Evolutionary conservation across 75 land plant species (phyloP).

Genomic region (Cryptomeria japonica): DNA sequence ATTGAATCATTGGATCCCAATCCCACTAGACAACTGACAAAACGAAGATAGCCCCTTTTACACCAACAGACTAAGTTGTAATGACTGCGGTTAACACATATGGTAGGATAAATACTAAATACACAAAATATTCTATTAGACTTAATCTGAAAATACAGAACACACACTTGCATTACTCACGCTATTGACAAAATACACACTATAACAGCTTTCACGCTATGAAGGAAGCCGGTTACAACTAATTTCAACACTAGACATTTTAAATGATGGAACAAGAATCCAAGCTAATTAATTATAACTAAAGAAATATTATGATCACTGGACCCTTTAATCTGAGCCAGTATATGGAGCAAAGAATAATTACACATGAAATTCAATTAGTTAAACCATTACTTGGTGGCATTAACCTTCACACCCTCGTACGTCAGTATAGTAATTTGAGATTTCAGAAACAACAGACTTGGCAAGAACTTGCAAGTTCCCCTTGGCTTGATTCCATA

Average conservation of each 20-base stretch:
- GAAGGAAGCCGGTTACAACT: neutral
- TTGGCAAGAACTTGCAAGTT: neutral
- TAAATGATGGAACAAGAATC: neutral
- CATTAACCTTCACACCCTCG: neutral
- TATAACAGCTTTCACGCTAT: neutral
- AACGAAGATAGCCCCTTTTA: neutral
- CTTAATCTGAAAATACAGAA: neutral
- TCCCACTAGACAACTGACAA: neutral
- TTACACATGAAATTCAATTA: neutral
- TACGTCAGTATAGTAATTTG: neutral
- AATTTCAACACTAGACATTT: neutral
- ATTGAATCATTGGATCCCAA: neutral
- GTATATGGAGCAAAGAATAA: neutral
- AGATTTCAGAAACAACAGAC: neutral
- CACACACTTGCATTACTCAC: neutral
- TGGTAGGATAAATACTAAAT: neutral
- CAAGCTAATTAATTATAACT: neutral
- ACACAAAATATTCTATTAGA: neutral
- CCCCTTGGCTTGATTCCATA: neutral
- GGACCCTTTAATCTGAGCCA: neutral
- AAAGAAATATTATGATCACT: too few species aligned
- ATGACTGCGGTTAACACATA: neutral
- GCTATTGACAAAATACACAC: neutral
- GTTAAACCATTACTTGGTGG: neutral
- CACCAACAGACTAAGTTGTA: neutral